Evolutionary conservation across 2,329 filamentous ascomycete species (phyloP).

Genomic region (Fusarium protoensiforme): DNA sequence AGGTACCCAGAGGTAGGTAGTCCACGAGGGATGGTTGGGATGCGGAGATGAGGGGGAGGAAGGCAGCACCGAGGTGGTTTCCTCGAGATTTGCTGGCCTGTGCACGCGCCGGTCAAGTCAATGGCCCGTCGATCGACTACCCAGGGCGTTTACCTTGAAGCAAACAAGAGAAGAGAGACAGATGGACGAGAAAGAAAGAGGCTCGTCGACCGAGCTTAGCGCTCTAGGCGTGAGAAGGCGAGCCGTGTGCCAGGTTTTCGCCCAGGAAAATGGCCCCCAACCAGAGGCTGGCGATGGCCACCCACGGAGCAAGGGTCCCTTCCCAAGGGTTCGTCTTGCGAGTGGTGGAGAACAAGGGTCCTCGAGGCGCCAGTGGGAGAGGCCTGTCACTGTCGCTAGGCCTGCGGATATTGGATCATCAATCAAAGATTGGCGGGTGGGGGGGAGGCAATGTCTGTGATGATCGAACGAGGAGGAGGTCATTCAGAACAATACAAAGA

Average conservation of each 20-base stretch:
- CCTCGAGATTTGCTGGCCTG: conserved; percentile 26
- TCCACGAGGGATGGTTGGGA: conserved; percentile 18
- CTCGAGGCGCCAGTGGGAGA: conserved; percentile 25
- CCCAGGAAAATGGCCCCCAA: conserved; percentile 3
- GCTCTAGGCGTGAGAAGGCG: conserved; percentile 11
- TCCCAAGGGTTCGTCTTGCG: conserved; percentile 23
- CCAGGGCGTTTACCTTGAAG: neutral
- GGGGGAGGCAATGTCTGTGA: neutral
- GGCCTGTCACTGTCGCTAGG: conserved; percentile 21
- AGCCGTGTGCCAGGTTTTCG: conserved; percentile 1
- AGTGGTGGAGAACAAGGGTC: conserved; percentile 22
- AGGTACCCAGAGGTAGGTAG: neutral
- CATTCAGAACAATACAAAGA: neutral
- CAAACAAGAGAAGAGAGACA: conserved; percentile 6
- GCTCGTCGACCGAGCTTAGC: conserved; percentile 27
- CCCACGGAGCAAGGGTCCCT: conserved; percentile 4
- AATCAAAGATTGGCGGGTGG: conserved; percentile 22
- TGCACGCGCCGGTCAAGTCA: conserved; percentile 14
- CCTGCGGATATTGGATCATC: conserved; percentile 23
- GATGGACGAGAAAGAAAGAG: neutral
- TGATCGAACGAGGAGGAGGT: neutral
- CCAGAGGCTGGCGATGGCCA: conserved; percentile 17
- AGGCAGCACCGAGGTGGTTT: conserved; percentile 7
- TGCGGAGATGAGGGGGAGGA: conserved; percentile 17
- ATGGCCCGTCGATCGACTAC: conserved; percentile 19